Evolutionary conservation across 2,329 filamentous ascomycete genomes (phyloP).

Genomic region (Colletotrichum sojae): DNA sequence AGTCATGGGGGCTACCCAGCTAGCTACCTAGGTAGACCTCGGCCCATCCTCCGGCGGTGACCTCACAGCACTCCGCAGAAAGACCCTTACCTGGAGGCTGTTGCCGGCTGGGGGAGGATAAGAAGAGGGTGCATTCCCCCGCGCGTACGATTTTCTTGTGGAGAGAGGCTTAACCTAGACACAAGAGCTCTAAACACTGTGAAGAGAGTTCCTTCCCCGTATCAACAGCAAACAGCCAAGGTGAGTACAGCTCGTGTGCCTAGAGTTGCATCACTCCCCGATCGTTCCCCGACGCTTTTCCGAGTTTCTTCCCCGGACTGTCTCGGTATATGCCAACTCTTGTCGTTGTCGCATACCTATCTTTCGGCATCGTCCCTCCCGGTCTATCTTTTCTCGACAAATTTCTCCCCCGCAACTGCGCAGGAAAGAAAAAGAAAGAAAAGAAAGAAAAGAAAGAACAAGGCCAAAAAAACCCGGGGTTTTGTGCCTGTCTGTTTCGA

Average conservation of each 20-base stretch:
- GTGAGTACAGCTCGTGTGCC: too few relatives aligned
- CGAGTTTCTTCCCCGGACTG: conserved; percentile 2
- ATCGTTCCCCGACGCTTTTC: conserved; percentile 32
- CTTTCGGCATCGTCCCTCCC: too few relatives aligned
- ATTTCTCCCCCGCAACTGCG: background rate
- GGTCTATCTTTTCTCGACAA: background rate
- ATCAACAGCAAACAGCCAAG: background rate
- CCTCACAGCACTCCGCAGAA: conserved; percentile 18
- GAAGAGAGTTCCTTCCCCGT: background rate
- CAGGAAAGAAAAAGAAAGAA: background rate
- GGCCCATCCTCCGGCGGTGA: conserved; percentile 31
- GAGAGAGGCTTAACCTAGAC: too few relatives aligned
- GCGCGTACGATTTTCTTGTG: background rate
- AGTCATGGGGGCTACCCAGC: conserved; percentile 32
- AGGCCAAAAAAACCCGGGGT: background rate
- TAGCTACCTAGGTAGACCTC: conserved; percentile 22
- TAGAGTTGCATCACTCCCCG: conserved; percentile 15
- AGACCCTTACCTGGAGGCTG: conserved; percentile 3
- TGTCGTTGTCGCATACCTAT: too few relatives aligned
- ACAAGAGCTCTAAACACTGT: too few relatives aligned
- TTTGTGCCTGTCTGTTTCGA: conserved; percentile 22
- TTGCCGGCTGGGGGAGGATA: conserved; percentile 29
- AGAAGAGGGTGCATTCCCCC: conserved; percentile 32
- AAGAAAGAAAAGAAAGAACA: conserved; percentile 3
- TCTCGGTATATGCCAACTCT: too few relatives aligned